phyloP scores from a whole-genome alignment of 2,329 filamentous ascomycete species.

The Ascochyta fabae region DNA sequence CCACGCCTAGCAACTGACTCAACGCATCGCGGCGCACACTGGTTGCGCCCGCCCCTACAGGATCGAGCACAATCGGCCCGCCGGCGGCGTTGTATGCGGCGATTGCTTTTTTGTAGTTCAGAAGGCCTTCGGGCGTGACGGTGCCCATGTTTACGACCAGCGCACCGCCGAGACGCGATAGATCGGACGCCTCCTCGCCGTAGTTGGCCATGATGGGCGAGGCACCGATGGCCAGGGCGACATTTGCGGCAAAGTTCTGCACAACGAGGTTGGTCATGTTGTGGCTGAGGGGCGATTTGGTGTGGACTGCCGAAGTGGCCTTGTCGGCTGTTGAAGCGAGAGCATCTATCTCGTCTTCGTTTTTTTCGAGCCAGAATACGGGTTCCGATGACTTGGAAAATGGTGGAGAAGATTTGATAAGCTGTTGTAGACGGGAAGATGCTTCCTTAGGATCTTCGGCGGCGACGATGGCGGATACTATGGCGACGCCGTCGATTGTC shows the following conservation, averaged over 20 bases:
- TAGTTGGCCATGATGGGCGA: conserved; percentile 96
- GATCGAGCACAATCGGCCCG: conserved; percentile 82
- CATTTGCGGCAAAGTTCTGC: conserved; percentile 92
- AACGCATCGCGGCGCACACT: conserved; percentile 73
- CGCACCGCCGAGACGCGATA: conserved; percentile 77
- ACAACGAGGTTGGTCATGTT: conserved; percentile 99
- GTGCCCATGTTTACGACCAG: conserved; percentile 97
- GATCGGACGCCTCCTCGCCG: conserved; percentile 78
- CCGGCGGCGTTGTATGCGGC: conserved; percentile 79
- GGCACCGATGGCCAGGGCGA: conserved; percentile 81
- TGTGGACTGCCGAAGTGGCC: conserved; percentile 67
- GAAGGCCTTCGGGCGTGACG: conserved; percentile 74
- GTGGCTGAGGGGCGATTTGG: conserved; percentile 76
- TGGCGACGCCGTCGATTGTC: conserved; percentile 77
- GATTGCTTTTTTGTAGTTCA: conserved; percentile 76
- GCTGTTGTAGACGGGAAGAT: conserved; percentile 63
- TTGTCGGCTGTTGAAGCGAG: conserved; percentile 29
- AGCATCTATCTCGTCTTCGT: conserved; percentile 18
- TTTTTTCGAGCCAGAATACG: conserved; percentile 28
- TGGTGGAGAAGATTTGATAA: conserved; percentile 55
- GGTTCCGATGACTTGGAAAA: conserved; percentile 27
- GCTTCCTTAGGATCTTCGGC: conserved; percentile 70
- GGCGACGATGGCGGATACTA: conserved; percentile 88
- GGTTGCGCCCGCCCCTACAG: conserved; percentile 89
- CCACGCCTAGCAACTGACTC: conserved; percentile 71